A percentile compares a stretch with the other conserved stretches of the same genome.
phyloP scores from a whole-genome alignment of 805 yeast genomes.

The Lachancea lanzarotensis region DNA sequence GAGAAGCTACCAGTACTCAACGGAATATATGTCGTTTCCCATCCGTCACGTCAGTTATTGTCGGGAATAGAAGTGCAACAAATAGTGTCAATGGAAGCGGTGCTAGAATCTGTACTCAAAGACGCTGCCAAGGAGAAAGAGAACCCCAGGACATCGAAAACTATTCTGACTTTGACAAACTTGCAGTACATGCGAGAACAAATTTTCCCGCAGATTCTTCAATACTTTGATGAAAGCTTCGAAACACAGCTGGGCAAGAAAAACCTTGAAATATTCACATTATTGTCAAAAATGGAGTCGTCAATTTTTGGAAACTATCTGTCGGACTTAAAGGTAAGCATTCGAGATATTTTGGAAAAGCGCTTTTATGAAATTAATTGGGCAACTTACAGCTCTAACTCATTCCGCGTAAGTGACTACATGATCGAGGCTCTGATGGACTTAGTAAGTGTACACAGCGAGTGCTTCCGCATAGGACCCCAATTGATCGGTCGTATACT shows the following conservation, averaged over 20 bases:
- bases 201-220: constrained; percentile 44
- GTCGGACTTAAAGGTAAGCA: constrained; percentile 39
- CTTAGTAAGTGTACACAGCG: constrained; percentile 46
- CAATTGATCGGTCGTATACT: constrained; percentile 40
- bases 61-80: constrained; percentile 38
- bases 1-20: constrained; percentile 33
- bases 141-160: constrained; percentile 37
- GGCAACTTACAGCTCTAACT: constrained; percentile 32
- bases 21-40: constrained; percentile 32
- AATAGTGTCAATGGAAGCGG: constrained; percentile 40
- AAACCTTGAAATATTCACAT: constrained; percentile 39
- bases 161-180: constrained; percentile 49
- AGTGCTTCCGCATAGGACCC: constrained; percentile 43
- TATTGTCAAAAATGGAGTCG: constrained; percentile 43
- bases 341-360: constrained; percentile 39
- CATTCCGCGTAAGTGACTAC: constrained; percentile 40
- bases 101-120: constrained; percentile 38
- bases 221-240: constrained; percentile 45
- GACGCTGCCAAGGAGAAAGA: constrained; percentile 38
- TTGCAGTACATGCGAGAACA: constrained; percentile 41
- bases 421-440: constrained; percentile 44
- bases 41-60: constrained; percentile 33
- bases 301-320: constrained; percentile 50
- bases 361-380: constrained; percentile 37
- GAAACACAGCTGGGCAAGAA: constrained; percentile 39